Evolutionary conservation across 768 basidiomycete species (phyloP).

Genomic region (Amanita thiersii): DNA sequence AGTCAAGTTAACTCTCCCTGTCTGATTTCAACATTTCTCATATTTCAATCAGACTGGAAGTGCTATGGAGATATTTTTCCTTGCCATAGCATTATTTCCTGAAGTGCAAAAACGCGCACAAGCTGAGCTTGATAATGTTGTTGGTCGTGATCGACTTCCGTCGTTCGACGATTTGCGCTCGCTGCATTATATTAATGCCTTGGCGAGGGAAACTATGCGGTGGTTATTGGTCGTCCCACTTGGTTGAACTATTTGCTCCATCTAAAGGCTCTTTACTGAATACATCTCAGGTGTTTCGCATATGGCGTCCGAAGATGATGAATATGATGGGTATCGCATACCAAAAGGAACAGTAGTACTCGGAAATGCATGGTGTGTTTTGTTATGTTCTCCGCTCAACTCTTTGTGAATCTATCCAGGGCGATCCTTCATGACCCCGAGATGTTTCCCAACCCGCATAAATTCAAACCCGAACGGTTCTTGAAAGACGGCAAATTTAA

Average conservation of each 20-base stretch:
- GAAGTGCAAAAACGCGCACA: background rate
- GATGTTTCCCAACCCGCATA: background rate
- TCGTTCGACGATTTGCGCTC: background rate
- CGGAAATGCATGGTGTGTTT: slow-evolving; percentile 6
- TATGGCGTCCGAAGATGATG: slow-evolving; percentile 11
- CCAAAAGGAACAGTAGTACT: slow-evolving; percentile 8
- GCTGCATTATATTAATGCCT: background rate
- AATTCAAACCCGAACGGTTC: background rate
- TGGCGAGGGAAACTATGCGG: background rate
- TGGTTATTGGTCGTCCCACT: background rate
- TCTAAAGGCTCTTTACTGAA: background rate
- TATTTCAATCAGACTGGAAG: background rate
- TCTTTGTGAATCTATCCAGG: background rate
- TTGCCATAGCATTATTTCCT: background rate
- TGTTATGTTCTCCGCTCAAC: background rate
- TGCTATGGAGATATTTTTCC: background rate
- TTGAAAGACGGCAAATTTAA: background rate
- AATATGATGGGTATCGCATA: too few species aligned
- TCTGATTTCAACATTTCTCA: background rate
- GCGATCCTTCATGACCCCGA: background rate
- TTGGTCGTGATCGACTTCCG: background rate
- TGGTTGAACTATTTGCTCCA: background rate
- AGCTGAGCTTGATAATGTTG: background rate
- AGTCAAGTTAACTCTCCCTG: background rate
- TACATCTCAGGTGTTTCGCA: too few species aligned